Evolutionary conservation across 2,329 filamentous ascomycete genomes (phyloP).

Genomic region (Diaporthe australafricana): DNA sequence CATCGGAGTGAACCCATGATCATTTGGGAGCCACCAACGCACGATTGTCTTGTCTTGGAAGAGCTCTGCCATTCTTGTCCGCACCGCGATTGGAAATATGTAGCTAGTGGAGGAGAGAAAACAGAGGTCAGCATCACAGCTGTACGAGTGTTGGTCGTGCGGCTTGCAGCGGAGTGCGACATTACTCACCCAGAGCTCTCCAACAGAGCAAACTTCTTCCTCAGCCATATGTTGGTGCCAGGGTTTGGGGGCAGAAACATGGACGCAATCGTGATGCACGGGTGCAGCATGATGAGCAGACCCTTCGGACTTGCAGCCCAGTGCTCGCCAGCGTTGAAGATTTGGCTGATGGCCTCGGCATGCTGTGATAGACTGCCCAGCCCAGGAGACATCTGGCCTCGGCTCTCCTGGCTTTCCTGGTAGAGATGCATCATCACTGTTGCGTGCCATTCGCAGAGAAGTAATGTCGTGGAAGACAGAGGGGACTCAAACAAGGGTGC

Average conservation of each 20-base stretch:
- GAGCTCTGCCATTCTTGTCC: slow-evolving; percentile 78
- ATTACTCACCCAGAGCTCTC: slow-evolving; percentile 81
- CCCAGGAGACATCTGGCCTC: slow-evolving; percentile 62
- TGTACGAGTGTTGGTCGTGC: not conserved
- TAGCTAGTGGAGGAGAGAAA: slow-evolving; percentile 68
- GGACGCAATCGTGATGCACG: slow-evolving; percentile 79
- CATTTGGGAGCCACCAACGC: slow-evolving; percentile 90
- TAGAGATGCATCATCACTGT: slow-evolving; percentile 84
- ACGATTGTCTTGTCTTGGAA: slow-evolving; percentile 79
- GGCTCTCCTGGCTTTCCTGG: slow-evolving; percentile 71
- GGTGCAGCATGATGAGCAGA: slow-evolving; percentile 78
- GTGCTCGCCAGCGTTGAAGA: slow-evolving; percentile 82
- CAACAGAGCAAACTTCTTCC: slow-evolving; percentile 80
- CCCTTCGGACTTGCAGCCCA: slow-evolving; percentile 79
- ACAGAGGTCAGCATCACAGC: not conserved
- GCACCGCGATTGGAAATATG: slow-evolving; percentile 81
- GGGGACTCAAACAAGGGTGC: slow-evolving; percentile 74
- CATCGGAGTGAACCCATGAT: slow-evolving; percentile 79
- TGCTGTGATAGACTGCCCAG: slow-evolving; percentile 67
- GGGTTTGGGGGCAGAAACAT: slow-evolving; percentile 83
- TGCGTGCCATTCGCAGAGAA: slow-evolving; percentile 81
- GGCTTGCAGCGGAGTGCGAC: slow-evolving; percentile 21
- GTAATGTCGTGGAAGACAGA: slow-evolving; percentile 79
- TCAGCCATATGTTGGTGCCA: slow-evolving; percentile 81
- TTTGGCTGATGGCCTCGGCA: slow-evolving; percentile 78